These are phyloP conservation scores for Wickerhamiella siamensis DNA, from an alignment of 805 yeast genomes.

Conservation along the genomic window DNA sequence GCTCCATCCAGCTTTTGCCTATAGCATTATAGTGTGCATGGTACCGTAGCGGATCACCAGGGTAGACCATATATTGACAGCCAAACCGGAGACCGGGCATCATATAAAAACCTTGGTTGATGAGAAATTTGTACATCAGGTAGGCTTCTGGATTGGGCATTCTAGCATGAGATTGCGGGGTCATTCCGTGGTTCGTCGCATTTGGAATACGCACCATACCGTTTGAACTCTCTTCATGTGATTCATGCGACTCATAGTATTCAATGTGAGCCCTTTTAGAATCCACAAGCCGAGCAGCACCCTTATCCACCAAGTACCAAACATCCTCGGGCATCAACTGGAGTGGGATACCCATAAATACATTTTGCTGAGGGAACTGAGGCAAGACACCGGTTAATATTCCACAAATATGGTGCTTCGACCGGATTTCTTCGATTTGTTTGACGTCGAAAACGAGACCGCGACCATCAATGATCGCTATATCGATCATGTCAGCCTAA, in stretches of 20 bases:
- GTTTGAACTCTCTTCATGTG: background rate
- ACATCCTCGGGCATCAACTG: constrained; percentile 62
- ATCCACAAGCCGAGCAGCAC: constrained; percentile 33
- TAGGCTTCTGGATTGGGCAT: constrained; percentile 13
- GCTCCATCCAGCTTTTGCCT: constrained; percentile 34
- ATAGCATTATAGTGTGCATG: constrained; percentile 76
- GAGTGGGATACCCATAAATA: constrained; percentile 74
- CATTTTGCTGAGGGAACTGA: constrained; percentile 83
- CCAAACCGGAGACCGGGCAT: constrained; percentile 89
- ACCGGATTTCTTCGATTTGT: constrained; percentile 40
- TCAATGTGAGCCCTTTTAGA: constrained; percentile 10
- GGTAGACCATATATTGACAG: constrained; percentile 76
- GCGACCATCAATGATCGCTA: constrained; percentile 29
- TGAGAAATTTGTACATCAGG: constrained; percentile 30
- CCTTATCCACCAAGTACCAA: constrained; percentile 40
- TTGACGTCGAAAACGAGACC: constrained; percentile 47
- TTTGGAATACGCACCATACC: background rate
- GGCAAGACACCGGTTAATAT: constrained; percentile 72
- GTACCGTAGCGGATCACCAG: constrained; percentile 84
- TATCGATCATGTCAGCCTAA: constrained; percentile 18
- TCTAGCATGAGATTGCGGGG: background rate
- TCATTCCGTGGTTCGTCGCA: background rate
- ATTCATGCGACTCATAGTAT: background rate
- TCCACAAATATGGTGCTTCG: constrained; percentile 52
- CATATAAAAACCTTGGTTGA: constrained; percentile 35